Evolutionary conservation across 2,329 filamentous ascomycete species (phyloP).

Genomic region (Pseudogymnoascus sp.): DNA sequence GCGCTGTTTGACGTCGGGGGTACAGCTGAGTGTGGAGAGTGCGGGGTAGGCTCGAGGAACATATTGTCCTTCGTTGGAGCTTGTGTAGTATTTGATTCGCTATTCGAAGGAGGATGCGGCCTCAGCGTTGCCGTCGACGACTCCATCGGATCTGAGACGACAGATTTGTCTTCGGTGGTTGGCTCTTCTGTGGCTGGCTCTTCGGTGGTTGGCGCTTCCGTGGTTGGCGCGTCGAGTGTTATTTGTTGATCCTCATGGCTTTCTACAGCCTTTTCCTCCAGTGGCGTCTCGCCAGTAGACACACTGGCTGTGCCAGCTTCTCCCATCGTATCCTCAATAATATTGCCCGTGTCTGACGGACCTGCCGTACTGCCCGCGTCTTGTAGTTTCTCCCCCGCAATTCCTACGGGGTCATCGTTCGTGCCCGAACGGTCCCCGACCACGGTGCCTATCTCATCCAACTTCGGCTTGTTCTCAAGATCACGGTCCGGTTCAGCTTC

Average conservation of each 20-base stretch:
- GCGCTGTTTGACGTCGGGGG: constrained; percentile 30
- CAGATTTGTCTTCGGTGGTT: constrained; percentile 1
- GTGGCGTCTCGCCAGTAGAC: background rate
- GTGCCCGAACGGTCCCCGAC: background rate
- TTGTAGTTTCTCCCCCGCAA: background rate
- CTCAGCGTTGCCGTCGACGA: constrained; percentile 29
- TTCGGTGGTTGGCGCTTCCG: background rate
- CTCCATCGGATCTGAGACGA: constrained; percentile 24
- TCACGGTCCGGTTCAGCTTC: constrained; percentile 5
- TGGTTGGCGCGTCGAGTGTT: background rate
- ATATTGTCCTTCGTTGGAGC: constrained; percentile 22
- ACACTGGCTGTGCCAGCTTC: background rate
- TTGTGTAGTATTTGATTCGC: background rate
- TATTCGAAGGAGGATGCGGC: constrained; percentile 16
- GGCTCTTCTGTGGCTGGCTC: background rate
- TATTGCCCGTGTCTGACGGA: background rate
- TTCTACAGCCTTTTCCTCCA: background rate
- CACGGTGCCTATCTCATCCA: background rate
- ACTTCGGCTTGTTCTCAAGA: constrained; percentile 1
- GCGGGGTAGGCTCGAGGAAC: constrained; percentile 43
- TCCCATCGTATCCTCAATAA: background rate
- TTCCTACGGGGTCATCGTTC: background rate
- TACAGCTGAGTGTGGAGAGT: constrained; percentile 34
- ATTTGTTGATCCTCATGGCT: background rate
- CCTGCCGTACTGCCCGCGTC: background rate